Percentiles rank a stretch among this genome's conserved stretches.
phyloP scores from a whole-genome alignment of 495 filamentous ascomycete genomes.

The Chlorociboria aeruginascens region DNA sequence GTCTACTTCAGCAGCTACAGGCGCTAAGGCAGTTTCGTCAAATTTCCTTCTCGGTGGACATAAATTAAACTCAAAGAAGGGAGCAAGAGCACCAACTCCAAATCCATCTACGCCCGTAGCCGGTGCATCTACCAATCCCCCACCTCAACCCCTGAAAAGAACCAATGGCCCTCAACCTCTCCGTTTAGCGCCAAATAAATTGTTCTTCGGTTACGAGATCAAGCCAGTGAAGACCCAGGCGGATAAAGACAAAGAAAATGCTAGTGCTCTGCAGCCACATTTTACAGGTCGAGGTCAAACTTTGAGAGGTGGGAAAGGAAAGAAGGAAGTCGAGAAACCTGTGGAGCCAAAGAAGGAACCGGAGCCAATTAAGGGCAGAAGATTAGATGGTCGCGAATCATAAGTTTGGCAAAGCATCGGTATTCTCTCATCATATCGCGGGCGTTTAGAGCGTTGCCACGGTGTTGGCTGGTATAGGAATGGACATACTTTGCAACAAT shows the following conservation, averaged over 20 bases:
- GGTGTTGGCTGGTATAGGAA: no score
- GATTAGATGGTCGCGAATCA: slow-evolving; percentile 14
- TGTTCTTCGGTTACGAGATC: slow-evolving; percentile 93
- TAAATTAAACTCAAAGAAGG: slow-evolving; percentile 67
- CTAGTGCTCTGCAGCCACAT: slow-evolving; percentile 51
- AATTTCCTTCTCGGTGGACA: slow-evolving; percentile 74
- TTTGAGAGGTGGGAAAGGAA: slow-evolving; percentile 54
- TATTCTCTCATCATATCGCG: no score
- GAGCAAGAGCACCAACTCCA: slow-evolving; percentile 63
- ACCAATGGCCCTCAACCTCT: slow-evolving; percentile 79
- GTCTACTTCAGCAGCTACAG: slow-evolving; percentile 45
- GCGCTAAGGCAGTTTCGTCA: slow-evolving; percentile 54
- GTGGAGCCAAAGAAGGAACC: slow-evolving; percentile 10
- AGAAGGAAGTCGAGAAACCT: slow-evolving; percentile 14
- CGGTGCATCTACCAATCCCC: slow-evolving; percentile 49
- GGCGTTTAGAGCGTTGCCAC: no score
- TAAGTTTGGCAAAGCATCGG: neutral
- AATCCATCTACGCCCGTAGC: slow-evolving; percentile 72
- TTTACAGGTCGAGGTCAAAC: slow-evolving; percentile 87
- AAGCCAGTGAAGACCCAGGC: slow-evolving; percentile 74
- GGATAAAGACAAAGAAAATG: slow-evolving; percentile 52
- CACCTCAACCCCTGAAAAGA: slow-evolving; percentile 30
- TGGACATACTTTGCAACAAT: no score
- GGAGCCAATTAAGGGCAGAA: slow-evolving; percentile 2
- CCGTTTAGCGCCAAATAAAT: slow-evolving; percentile 71